A percentile compares a stretch with the other conserved stretches of the same genome.
These are phyloP conservation scores for Dichotomocladium elegans DNA, from an alignment of 371 early-diverging fungal genomes.

Conservation along the genomic window DNA sequence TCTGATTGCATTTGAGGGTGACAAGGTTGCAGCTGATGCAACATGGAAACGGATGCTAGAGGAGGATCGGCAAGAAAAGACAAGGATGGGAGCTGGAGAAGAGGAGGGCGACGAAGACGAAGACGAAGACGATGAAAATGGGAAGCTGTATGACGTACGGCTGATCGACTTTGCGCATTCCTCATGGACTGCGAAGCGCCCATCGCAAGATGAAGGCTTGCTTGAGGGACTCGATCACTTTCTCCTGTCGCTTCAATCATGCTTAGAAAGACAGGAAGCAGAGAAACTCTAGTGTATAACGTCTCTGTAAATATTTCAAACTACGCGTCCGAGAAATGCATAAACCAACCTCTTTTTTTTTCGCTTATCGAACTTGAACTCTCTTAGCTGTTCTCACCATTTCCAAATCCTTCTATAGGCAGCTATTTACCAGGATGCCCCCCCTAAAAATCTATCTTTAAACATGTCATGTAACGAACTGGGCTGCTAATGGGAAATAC, in stretches of 20 bases:
- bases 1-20: constrained; percentile 72
- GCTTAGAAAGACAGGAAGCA: constrained; percentile 11
- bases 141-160: constrained; percentile 56
- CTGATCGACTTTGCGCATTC: constrained; percentile 82
- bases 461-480: too few relatives aligned
- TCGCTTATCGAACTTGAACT: too few relatives aligned
- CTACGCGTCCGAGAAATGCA: too few relatives aligned
- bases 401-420: too few relatives aligned
- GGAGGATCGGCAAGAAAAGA: constrained; percentile 27
- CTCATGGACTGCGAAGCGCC: constrained; percentile 42
- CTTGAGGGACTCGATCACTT: constrained; percentile 31
- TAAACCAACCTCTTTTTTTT: too few relatives aligned
- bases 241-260: constrained; percentile 19
- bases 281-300: constrained; percentile 21
- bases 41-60: constrained; percentile 38
- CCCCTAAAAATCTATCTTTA: too few relatives aligned
- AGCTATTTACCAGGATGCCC: too few relatives aligned
- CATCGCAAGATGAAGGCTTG: constrained; percentile 28
- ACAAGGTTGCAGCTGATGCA: constrained; percentile 43
- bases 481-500: too few relatives aligned
- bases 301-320: too few relatives aligned
- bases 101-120: constrained; percentile 30
- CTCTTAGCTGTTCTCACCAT: too few relatives aligned
- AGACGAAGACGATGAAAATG: constrained; percentile 42
- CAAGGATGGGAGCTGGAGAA: constrained; percentile 11